Evolutionary conservation across 495 filamentous ascomycete genomes (phyloP).

Genomic region (Aspergillus biplanus): DNA sequence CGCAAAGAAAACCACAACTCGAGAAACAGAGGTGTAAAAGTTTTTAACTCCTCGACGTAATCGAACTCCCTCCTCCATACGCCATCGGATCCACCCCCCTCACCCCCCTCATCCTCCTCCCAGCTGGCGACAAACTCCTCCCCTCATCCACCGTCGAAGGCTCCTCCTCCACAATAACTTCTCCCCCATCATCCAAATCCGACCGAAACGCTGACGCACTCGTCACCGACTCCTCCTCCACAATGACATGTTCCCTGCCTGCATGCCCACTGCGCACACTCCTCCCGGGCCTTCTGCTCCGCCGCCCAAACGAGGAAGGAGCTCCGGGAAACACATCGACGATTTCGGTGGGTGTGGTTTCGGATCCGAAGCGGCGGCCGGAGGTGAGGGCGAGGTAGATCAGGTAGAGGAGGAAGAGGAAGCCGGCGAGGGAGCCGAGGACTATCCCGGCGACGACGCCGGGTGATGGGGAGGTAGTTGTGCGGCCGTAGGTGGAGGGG

Average conservation of each 20-base stretch:
- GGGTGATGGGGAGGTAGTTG: slow-evolving; percentile 60
- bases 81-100: slow-evolving; percentile 31
- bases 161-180: slow-evolving; percentile 38
- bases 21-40: slow-evolving; percentile 14
- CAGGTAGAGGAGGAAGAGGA: slow-evolving; percentile 75
- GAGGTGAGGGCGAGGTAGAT: slow-evolving; percentile 69
- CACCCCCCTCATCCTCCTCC: slow-evolving; percentile 14
- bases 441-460: slow-evolving; percentile 84
- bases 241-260: slow-evolving; percentile 18
- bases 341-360: slow-evolving; percentile 23
- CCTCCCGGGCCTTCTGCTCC: background rate
- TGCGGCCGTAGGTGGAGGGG: slow-evolving; percentile 68
- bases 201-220: slow-evolving; percentile 34
- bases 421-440: slow-evolving; percentile 80
- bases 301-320: too few relatives aligned
- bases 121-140: slow-evolving; percentile 1
- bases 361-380: slow-evolving; percentile 32
- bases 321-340: slow-evolving; percentile 18
- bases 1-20: slow-evolving; percentile 7
- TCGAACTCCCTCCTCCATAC: slow-evolving; percentile 31
- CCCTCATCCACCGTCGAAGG: slow-evolving; percentile 17
- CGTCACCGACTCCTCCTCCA: slow-evolving; percentile 30
- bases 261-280: background rate
- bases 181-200: slow-evolving; percentile 29
- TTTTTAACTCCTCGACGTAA: slow-evolving; percentile 36